A percentile compares a stretch with the other conserved stretches of the same genome.
phyloP scores from a whole-genome alignment of 495 filamentous ascomycete genomes.

The Aspergillus coremiiformis region DNA sequence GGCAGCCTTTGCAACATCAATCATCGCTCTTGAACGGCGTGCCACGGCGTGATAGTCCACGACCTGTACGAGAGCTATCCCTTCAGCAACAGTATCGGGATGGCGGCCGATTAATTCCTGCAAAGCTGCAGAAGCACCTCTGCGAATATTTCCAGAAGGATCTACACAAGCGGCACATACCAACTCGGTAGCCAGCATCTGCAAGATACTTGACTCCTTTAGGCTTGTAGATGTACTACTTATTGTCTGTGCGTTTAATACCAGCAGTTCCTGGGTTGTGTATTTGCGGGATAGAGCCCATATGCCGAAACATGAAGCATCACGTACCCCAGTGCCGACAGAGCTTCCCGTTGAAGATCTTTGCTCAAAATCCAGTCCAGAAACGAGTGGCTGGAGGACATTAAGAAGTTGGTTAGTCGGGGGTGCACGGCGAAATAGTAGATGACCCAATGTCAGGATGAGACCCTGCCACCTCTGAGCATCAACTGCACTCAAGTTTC shows the following conservation, averaged over 20 bases:
- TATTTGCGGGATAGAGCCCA: constrained; percentile 90
- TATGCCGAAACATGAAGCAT: constrained; percentile 91
- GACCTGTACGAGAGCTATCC: constrained; percentile 76
- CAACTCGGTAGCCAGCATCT: constrained; percentile 71
- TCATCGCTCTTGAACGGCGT: constrained; percentile 71
- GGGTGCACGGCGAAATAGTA: constrained; percentile 71
- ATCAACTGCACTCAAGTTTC: constrained; percentile 65
- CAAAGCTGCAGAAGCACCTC: constrained; percentile 85
- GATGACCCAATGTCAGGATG: constrained; percentile 76
- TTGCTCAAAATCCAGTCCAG: constrained; percentile 79
- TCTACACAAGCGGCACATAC: constrained; percentile 79
- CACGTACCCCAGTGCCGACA: constrained; percentile 87
- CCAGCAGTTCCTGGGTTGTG: constrained; percentile 65
- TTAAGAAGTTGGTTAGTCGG: constrained; percentile 57
- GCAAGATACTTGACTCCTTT: constrained; percentile 46
- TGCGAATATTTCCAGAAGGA: constrained; percentile 82
- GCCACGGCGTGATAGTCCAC: constrained; percentile 93
- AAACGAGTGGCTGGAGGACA: constrained; percentile 62
- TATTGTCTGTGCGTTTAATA: constrained; percentile 42
- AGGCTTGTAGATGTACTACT: constrained; percentile 20
- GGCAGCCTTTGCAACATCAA: constrained; percentile 61
- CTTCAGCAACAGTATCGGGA: constrained; percentile 70
- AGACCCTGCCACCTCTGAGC: constrained; percentile 86
- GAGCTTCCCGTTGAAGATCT: constrained; percentile 71
- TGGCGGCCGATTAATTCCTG: constrained; percentile 93